Base-by-base conservation (phyloP, 441 rosid genomes). In the Flueggea neowawraea region DNA sequence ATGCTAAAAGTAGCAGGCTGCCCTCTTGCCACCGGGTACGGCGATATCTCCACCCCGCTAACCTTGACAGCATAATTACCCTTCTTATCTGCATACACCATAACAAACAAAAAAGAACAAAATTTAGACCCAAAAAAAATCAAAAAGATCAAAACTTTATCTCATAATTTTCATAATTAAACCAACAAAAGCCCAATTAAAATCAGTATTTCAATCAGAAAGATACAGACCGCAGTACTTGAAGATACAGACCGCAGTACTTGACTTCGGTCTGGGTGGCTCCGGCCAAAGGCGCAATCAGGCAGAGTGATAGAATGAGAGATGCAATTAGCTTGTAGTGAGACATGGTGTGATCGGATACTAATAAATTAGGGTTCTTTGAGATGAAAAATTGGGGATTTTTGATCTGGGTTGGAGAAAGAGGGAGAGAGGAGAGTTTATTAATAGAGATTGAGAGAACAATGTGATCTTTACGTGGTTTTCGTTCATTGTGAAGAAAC, bases 11-110 rank as follows among this genome's bases (percentile, higher is more conserved):
- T 89, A 32, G 95, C 88, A 3, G 77, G 75, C 64, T 73, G 55
- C 57, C 97, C 98, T 70, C 86, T 76, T 9, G 69, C 83, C 6
- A 91, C 76, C 6, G 99, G 98, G 62, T 82, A 43, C 28, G 99
- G 99, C 13, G 87, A 71, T 54, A 95, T 82, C 54, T 86, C 80
- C 32, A 95, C 86, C 52, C 86, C 85, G 33, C 68, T 68, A 50
- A 89, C 98, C 74, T 85, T 78, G 2, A 95, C 95, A 52, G 64
- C 84, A 78, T 89, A 91, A 16, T 82, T 76, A 54, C 60, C 70
- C 48, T 78, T 82, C 73, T 82, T 80, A 72, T 79, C 99, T 95
- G 75, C 80, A 82, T 57, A 33, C 12, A 49, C 12, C 56, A 52
- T n/a, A 43, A 62, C 33, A 63, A 52, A 63, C 13, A 68, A 32